These are phyloP conservation scores for Hypoxylon lienhwacheense DNA, from an alignment of 495 filamentous ascomycete genomes.

Conservation along the genomic window DNA sequence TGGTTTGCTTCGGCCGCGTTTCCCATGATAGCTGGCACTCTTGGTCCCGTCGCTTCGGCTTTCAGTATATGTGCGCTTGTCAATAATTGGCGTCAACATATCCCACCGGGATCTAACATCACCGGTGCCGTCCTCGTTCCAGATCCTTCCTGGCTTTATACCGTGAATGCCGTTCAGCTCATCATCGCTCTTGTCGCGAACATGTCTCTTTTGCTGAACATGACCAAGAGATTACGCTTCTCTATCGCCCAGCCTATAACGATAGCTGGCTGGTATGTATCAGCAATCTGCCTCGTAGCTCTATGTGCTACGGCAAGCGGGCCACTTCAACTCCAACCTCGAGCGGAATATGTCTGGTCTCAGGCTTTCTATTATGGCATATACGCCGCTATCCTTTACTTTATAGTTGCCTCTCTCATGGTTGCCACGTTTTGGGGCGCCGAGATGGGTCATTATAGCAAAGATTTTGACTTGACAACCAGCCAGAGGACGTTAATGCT, in stretches of 20 bases:
- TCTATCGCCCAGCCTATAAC: conserved; percentile 74
- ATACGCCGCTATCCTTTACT: conserved; percentile 75
- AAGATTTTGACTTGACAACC: conserved; percentile 70
- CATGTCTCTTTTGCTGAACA: conserved; percentile 75
- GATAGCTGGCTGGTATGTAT: conserved; percentile 63
- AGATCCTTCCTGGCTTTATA: conserved; percentile 74
- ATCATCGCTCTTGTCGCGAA: conserved; percentile 71
- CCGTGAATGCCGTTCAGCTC: conserved; percentile 75
- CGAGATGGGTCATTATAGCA: conserved; percentile 61
- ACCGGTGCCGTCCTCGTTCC: conserved; percentile 54
- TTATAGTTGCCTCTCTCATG: conserved; percentile 71
- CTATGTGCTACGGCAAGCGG: conserved; percentile 61
- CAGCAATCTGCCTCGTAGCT: conserved; percentile 62
- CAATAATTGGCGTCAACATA: conserved; percentile 69
- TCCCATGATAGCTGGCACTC: conserved; percentile 78
- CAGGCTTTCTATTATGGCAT: conserved; percentile 83
- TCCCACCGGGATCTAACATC: conserved; percentile 53
- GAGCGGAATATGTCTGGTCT: conserved; percentile 60
- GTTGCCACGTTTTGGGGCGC: conserved; percentile 69
- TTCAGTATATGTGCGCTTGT: conserved; percentile 80
- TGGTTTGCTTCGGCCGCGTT: conserved; percentile 85
- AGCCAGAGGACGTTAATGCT: conserved; percentile 84
- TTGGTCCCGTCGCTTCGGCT: conserved; percentile 78
- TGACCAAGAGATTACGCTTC: conserved; percentile 78
- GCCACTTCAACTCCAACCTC: conserved; percentile 49